phyloP scores from a whole-genome alignment of 1,139 yeast species.

The Maudiozyma humilis region DNA sequence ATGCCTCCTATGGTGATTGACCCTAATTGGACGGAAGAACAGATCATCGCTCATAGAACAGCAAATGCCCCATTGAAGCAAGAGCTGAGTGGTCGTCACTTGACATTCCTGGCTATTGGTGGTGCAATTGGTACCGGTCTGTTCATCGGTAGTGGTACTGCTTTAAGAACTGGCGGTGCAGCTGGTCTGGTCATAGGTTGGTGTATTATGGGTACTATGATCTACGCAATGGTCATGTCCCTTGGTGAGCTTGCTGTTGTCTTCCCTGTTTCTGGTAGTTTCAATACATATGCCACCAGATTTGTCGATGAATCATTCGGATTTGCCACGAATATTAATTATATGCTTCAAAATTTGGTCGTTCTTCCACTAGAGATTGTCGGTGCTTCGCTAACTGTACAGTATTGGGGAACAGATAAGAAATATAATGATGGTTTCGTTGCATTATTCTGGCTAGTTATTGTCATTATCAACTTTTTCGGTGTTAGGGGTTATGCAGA shows the following conservation, averaged over 20 bases:
- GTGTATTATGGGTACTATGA: constrained; percentile 43
- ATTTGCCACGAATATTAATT: constrained; percentile 68
- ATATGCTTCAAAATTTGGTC: constrained; percentile 63
- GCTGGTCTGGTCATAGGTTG: constrained; percentile 54
- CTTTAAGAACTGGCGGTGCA: constrained; percentile 59
- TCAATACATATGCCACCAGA: constrained; percentile 58
- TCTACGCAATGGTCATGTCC: constrained; percentile 62
- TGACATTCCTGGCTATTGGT: constrained; percentile 62
- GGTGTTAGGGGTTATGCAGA: constrained; percentile 62
- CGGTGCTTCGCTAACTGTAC: constrained; percentile 61
- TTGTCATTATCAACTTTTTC: constrained; percentile 50
- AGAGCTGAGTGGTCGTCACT: constrained; percentile 54
- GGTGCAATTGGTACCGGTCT: constrained; percentile 62
- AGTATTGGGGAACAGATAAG: constrained; percentile 43
- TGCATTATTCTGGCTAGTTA: constrained; percentile 51
- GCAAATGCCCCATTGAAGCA: constrained; percentile 68
- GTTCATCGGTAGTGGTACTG: constrained; percentile 55
- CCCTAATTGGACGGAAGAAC: constrained; percentile 57
- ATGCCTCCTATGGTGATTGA: constrained; percentile 51
- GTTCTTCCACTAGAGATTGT: constrained; percentile 65
- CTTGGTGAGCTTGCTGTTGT: constrained; percentile 61
- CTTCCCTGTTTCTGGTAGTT: constrained; percentile 66
- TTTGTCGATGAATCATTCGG: constrained; percentile 68
- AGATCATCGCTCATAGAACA: constrained; percentile 57
- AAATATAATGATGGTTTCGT: constrained; percentile 35